These are phyloP conservation scores for Barnettozyma botsteinii DNA, from an alignment of 805 yeast species.

Conservation along the genomic window DNA sequence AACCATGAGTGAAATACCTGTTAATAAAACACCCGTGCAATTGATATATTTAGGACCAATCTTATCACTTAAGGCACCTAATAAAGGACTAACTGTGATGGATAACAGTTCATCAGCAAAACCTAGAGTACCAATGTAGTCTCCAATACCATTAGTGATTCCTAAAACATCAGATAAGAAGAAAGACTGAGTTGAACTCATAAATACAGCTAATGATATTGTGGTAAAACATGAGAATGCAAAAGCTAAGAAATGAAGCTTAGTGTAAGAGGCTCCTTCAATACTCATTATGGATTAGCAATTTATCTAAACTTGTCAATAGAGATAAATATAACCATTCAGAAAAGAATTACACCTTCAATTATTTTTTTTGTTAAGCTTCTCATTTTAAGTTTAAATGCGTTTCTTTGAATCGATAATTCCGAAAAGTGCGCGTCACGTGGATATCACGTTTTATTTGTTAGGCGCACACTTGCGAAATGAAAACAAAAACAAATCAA, in stretches of 20 bases:
- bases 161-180: slow-evolving; percentile 35
- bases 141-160: slow-evolving; percentile 31
- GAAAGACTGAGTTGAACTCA: slow-evolving; percentile 40
- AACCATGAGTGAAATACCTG: slow-evolving; percentile 42
- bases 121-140: slow-evolving; percentile 43
- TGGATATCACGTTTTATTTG: background rate
- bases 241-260: slow-evolving; percentile 28
- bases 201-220: slow-evolving; percentile 38
- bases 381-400: too few species aligned
- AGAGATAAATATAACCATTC: too few species aligned
- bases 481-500: slow-evolving; percentile 2
- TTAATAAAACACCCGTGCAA: slow-evolving; percentile 39
- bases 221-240: slow-evolving; percentile 33
- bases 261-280: slow-evolving; percentile 23
- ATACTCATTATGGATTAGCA: background rate
- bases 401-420: slow-evolving; percentile 3
- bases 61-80: slow-evolving; percentile 60
- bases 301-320: background rate
- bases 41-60: slow-evolving; percentile 54
- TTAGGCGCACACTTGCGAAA: background rate
- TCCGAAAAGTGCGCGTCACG: slow-evolving; percentile 2
- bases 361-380: too few species aligned
- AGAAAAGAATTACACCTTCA: background rate
- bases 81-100: slow-evolving; percentile 48
- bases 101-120: slow-evolving; percentile 56